Base-by-base conservation (phyloP, 805 yeast genomes). In the Peterozyma xylosa region DNA sequence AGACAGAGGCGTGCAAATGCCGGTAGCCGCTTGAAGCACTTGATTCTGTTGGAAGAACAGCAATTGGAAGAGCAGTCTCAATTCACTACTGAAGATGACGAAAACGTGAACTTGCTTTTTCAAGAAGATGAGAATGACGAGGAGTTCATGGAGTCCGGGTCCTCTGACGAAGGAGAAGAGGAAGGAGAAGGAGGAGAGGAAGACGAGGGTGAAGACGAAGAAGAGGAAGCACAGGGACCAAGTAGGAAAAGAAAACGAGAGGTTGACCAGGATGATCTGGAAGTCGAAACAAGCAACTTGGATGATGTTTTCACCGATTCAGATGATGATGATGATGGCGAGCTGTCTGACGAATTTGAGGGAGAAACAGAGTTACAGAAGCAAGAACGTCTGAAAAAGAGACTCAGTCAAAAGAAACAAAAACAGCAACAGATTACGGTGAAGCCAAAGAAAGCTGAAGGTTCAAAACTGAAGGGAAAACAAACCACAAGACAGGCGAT, bases 1-100 rank as follows among this genome's bases (percentile, higher is more conserved):
- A 74, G 97, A 48, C 66, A 78, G 48, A 71, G 87, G 50, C 77
- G 99, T 43, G 62, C 88, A 37, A 93, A 91, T 64, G 99, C 99
- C 1, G 99, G 99, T 13, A 83, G 86, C 42, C 71, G 93, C 43
- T 68, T 93, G 58, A 77, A 78, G 54, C 78, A 79, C 45, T 71
- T 93, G 47, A 66, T 93, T 15, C 84, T 80, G 46, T 72, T 86
- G 29, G 96, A 82, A 52, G 85, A 77, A 49, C 82, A 77, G 39
- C 57, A 65, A 9, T 51, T 61, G 2, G 58, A 51, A 13, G 45
- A 41, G 11, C 9, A 10, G 52, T 52, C 39, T 32, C 52, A 43
- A 35, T 48, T 50, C 30, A 55, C 35, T 33, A 60, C 50, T 5
- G 88, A 86, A 37, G 95, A 85, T 37, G 95, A 86, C 49, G 89